Conservation (phyloP, 345 rosid genomes). For the Kandelia obovata region DNA sequence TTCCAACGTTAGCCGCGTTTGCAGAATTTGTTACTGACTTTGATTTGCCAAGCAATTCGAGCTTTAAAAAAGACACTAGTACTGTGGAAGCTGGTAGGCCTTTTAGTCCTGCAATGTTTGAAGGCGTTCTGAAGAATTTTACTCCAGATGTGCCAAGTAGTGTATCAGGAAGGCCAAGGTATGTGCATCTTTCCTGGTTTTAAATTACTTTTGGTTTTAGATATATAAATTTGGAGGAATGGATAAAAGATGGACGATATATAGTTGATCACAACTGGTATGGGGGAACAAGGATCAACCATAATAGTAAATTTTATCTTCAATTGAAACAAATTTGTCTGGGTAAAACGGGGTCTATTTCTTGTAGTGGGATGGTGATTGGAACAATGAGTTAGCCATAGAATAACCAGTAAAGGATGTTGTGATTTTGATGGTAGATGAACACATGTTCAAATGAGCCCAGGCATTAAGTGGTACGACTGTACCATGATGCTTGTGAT, state of each 20-base stretch:
- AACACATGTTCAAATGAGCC: neutral
- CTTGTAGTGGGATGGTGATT: no score
- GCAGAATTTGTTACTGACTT: slow-evolving; percentile 59
- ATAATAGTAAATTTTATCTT: no score
- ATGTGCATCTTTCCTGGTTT: slow-evolving; percentile 19
- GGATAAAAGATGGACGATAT: no score
- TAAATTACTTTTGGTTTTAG: no score
- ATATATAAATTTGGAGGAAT: no score
- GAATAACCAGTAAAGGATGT: no score
- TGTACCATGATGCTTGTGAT: slow-evolving; percentile 4
- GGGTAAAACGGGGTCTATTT: no score
- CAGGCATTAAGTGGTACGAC: neutral
- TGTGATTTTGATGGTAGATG: neutral
- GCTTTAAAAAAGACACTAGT: slow-evolving; percentile 41
- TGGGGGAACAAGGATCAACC: no score
- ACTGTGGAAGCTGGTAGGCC: slow-evolving; percentile 68
- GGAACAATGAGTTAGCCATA: no score
- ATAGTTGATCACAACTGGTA: no score
- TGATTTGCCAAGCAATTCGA: slow-evolving; percentile 46
- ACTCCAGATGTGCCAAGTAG: slow-evolving; percentile 79
- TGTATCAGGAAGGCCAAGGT: slow-evolving; percentile 86
- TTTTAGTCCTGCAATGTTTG: slow-evolving; percentile 78
- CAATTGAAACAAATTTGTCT: no score
- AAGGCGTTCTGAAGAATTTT: slow-evolving; percentile 66
- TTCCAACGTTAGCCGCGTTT: slow-evolving; percentile 74